Conservation (phyloP, 176 grass and related monocot genomes). For the Puya raimondii region DNA sequence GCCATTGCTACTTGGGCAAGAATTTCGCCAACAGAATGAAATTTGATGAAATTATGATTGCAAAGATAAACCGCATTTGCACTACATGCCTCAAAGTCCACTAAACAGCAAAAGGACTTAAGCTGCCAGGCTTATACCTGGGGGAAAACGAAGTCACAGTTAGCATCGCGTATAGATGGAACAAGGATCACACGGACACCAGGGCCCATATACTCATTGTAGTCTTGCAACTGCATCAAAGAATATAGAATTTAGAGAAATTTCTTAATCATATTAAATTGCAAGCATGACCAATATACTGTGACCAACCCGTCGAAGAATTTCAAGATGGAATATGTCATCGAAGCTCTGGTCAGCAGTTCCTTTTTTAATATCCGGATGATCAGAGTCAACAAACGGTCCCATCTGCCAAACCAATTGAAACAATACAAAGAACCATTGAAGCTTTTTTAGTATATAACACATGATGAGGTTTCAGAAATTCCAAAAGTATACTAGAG, state of each 20-base stretch:
- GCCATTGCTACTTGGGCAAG: too few species aligned
- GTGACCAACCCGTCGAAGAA: conserved; percentile 60
- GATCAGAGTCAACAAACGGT: conserved; percentile 96
- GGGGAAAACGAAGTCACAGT: conserved; percentile 88
- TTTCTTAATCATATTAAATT: conserved; percentile 13
- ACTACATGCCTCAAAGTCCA: not conserved
- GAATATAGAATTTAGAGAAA: conserved; percentile 7
- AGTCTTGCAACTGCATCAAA: conserved; percentile 67
- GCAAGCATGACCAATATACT: conserved; percentile 8
- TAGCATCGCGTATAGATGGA: conserved; percentile 88
- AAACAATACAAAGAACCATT: not conserved
- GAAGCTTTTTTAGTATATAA: not conserved
- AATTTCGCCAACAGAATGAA: not conserved
- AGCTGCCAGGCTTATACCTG: conserved; percentile 36
- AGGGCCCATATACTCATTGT: conserved; percentile 61
- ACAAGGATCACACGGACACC: conserved; percentile 54
- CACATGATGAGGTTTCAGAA: not conserved
- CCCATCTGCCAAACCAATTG: conserved; percentile 55
- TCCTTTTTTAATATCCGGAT: conserved; percentile 87
- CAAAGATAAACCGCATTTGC: not conserved
- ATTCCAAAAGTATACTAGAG: not conserved
- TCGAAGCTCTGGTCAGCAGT: conserved; percentile 48
- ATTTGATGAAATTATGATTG: not conserved
- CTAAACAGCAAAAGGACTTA: not conserved
- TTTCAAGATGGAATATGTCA: conserved; percentile 78